Percentiles rank a stretch among this genome's conserved stretches.
These are phyloP conservation scores for Dactylellina cionopaga DNA, from an alignment of 2,329 filamentous ascomycete genomes.

Conservation along the genomic window DNA sequence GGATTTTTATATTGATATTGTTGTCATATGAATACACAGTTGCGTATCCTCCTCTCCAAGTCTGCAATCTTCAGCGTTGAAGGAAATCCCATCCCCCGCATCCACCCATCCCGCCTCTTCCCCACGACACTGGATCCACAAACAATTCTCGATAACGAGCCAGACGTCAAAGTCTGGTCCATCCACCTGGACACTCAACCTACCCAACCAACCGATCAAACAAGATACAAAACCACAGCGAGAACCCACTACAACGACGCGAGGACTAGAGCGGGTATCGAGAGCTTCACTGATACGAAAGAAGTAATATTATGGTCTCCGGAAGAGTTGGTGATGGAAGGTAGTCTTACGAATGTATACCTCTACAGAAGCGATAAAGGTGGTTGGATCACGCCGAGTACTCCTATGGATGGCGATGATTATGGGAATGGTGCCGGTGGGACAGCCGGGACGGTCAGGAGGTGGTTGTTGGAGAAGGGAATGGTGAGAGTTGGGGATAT, in stretches of 20 bases:
- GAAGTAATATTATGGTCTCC: slow-evolving; percentile 68
- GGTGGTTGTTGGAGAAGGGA: slow-evolving; percentile 47
- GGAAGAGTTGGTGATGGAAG: slow-evolving; percentile 78
- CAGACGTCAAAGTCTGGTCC: slow-evolving; percentile 55
- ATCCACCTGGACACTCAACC: slow-evolving; percentile 66
- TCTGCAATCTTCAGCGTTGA: slow-evolving; percentile 41
- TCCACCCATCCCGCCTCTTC: slow-evolving; percentile 35
- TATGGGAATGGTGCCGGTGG: slow-evolving; percentile 24
- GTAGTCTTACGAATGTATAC: slow-evolving; percentile 82
- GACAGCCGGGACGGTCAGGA: slow-evolving; percentile 32
- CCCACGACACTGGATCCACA: slow-evolving; percentile 13
- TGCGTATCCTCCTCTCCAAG: slow-evolving; percentile 53
- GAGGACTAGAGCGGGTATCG: slow-evolving; percentile 70
- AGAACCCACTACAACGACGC: slow-evolving; percentile 77
- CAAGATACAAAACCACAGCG: slow-evolving; percentile 84
- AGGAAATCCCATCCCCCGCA: slow-evolving; percentile 22
- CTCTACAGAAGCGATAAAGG: slow-evolving; percentile 72
- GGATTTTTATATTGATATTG: neutral
- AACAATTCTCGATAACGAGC: neutral
- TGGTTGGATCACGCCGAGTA: slow-evolving; percentile 78
- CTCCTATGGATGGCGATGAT: slow-evolving; percentile 8
- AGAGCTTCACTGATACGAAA: slow-evolving; percentile 63
- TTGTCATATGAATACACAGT: slow-evolving; percentile 9
- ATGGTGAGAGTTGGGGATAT: slow-evolving; percentile 48
- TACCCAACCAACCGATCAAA: slow-evolving; percentile 70